phyloP scores from a whole-genome alignment of 2,329 filamentous ascomycete species.

The Ophiocordyceps camponoti-rufipedis region DNA sequence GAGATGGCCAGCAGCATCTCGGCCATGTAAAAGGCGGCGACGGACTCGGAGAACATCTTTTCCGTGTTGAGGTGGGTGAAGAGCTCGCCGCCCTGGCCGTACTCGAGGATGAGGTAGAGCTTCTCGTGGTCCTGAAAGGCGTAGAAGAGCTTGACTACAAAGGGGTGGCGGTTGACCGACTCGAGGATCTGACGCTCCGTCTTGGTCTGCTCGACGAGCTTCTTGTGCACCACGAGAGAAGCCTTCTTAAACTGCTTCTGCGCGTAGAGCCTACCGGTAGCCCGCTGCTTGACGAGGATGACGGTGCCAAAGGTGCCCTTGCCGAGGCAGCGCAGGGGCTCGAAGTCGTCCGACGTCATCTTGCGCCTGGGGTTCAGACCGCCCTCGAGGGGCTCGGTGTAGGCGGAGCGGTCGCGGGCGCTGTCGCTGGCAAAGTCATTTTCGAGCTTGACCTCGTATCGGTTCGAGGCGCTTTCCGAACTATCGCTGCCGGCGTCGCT shows the following conservation, averaged over 20 bases:
- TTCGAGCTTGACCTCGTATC: slow-evolving; percentile 72
- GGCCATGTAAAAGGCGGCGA: slow-evolving; percentile 93
- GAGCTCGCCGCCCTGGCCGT: slow-evolving; percentile 89
- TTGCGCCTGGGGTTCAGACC: slow-evolving; percentile 46
- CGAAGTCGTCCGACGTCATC: slow-evolving; percentile 84
- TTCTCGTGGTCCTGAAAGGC: slow-evolving; percentile 97
- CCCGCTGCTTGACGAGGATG: slow-evolving; percentile 73
- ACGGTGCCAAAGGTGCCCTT: slow-evolving; percentile 96
- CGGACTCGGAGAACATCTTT: slow-evolving; percentile 83
- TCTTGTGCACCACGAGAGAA: slow-evolving; percentile 85
- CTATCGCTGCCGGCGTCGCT: slow-evolving; percentile 35
- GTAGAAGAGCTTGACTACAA: slow-evolving; percentile 95
- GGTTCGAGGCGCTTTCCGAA: slow-evolving; percentile 51
- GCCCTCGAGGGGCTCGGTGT: slow-evolving; percentile 31
- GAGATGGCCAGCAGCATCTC: slow-evolving; percentile 91
- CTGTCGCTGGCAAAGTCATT: slow-evolving; percentile 66
- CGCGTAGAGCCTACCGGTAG: slow-evolving; percentile 78
- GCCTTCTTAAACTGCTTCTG: slow-evolving; percentile 99
- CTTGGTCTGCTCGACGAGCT: slow-evolving; percentile 90
- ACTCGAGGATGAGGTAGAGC: slow-evolving; percentile 92
- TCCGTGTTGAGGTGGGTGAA: slow-evolving; percentile 91
- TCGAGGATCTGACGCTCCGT: slow-evolving; percentile 91
- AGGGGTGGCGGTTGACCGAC: slow-evolving; percentile 89
- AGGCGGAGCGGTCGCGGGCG: slow-evolving; percentile 24
- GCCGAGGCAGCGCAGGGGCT: slow-evolving; percentile 76